phyloP scores from a whole-genome alignment of 345 rosid species.

The Euclidium syriacum region DNA sequence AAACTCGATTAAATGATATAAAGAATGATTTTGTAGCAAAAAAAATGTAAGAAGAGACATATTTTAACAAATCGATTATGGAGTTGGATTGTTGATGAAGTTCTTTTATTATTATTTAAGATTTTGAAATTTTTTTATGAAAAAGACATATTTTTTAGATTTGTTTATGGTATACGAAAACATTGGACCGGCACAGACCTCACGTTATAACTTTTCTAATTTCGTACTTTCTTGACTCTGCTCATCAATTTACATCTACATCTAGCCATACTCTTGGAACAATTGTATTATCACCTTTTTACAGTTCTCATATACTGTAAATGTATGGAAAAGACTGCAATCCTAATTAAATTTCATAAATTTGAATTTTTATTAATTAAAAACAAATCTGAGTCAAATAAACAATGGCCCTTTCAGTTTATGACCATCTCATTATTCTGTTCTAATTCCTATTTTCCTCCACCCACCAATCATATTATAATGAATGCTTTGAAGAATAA shows the following conservation, averaged over 20 bases:
- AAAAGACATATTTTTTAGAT: too few relatives aligned
- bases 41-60: too few relatives aligned
- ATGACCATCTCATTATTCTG: not conserved
- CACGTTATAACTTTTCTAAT: not conserved
- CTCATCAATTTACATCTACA: not conserved
- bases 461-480: not conserved
- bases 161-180: too few relatives aligned
- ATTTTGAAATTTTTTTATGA: too few relatives aligned
- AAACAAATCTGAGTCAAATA: constrained; percentile 4
- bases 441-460: not conserved
- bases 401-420: constrained; percentile 1
- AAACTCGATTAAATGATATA: too few relatives aligned
- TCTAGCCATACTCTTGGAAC: not conserved
- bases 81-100: too few relatives aligned
- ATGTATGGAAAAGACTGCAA: not conserved
- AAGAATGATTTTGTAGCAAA: too few relatives aligned
- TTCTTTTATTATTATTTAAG: too few relatives aligned
- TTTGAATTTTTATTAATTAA: not conserved
- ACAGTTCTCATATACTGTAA: not conserved
- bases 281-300: not conserved
- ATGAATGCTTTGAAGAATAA: not conserved
- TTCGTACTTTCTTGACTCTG: constrained; percentile 5
- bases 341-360: not conserved
- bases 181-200: too few relatives aligned
- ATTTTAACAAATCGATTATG: too few relatives aligned